Conservation (phyloP, 345 rosid genomes). For the Durio zibethinus region DNA sequence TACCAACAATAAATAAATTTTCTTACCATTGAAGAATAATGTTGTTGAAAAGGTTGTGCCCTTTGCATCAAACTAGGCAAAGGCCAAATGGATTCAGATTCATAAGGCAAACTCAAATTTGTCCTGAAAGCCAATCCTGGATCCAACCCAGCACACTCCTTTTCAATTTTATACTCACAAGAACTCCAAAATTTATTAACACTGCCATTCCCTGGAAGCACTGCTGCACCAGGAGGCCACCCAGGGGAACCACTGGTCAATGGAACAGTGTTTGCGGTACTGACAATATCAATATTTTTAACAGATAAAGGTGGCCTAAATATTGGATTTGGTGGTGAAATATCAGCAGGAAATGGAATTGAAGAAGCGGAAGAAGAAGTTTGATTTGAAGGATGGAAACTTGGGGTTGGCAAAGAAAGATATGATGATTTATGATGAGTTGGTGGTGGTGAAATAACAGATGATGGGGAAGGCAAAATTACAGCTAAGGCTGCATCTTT, state of each 20-base stretch:
- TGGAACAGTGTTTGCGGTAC: slow-evolving; percentile 24
- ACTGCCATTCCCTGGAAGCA: slow-evolving; percentile 17
- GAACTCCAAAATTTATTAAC: slow-evolving; percentile 29
- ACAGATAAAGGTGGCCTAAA: slow-evolving; percentile 23
- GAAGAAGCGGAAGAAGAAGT: slow-evolving; percentile 22
- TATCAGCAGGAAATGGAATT: slow-evolving; percentile 19
- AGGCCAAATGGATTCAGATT: slow-evolving; percentile 35
- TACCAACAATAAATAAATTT: background rate
- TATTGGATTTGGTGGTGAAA: slow-evolving; percentile 25
- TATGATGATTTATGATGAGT: slow-evolving; percentile 7
- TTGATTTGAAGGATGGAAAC: slow-evolving; percentile 20
- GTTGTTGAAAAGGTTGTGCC: slow-evolving; percentile 28
- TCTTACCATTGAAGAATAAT: slow-evolving; percentile 37
- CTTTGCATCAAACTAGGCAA: slow-evolving; percentile 31
- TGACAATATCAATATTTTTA: slow-evolving; percentile 17
- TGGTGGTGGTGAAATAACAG: background rate
- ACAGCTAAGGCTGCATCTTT: slow-evolving; percentile 25
- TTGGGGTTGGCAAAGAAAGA: slow-evolving; percentile 24
- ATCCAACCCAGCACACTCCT: slow-evolving; percentile 35
- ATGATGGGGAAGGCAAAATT: slow-evolving; percentile 22
- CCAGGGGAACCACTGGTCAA: background rate
- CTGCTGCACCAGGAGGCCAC: background rate
- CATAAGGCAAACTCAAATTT: slow-evolving; percentile 26
- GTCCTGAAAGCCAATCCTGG: slow-evolving; percentile 22
- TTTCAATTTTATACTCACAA: slow-evolving; percentile 22